Base-by-base conservation (phyloP, 2,329 filamentous ascomycete species). In the Beauveria asiatica region DNA sequence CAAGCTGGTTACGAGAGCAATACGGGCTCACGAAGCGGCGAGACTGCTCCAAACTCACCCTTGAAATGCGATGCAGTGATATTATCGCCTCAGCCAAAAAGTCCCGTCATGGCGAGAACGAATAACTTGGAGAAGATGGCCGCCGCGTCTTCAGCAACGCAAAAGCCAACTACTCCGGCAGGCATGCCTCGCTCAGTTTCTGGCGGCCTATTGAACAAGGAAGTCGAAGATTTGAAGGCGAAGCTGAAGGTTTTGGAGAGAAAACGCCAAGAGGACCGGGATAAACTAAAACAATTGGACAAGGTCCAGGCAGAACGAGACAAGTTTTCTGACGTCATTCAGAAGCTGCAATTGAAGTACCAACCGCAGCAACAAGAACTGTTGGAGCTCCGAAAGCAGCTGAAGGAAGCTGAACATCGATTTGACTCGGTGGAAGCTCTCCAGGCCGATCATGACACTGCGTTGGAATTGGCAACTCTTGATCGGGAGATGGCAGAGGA, bases 401-500 rank as follows among this genome's bases (percentile, higher is more conserved):
- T 95, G 48, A 92, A 91, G 67, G 89, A 95, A 66, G 83, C 87
- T 0, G 86, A 94, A 69, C 74, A 80, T 21, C 83, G 83, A 52
- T 79, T 92, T 21, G 85, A 89, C 60, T 72, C 73, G 0, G 78
- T 94, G 2, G 89, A 93, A 66, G 80, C 82, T 33, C 78, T 88
- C 58, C 88, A 94, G 70, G 88, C 89, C 8, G 92, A 97, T 65
- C 87, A 95, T 71, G 94, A 97, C 33, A 83, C 87, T 3, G 84
- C 89, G 7, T 76, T 97, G 68, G 94, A 99, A 74, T 83, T 94
- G 73, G 91, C 92, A 7, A 88, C 90, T 0, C 78, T 99, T 27
- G 94, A 99, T 70, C 85, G 90, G 49, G 93, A 99, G 73, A 96
- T 97, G 89, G 94, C 94, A 0, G 92, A 99, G 72, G 93, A 97